These are phyloP conservation scores for Cordyceps tenuipes DNA, from an alignment of 2,329 filamentous ascomycete genomes.

Conservation along the genomic window DNA sequence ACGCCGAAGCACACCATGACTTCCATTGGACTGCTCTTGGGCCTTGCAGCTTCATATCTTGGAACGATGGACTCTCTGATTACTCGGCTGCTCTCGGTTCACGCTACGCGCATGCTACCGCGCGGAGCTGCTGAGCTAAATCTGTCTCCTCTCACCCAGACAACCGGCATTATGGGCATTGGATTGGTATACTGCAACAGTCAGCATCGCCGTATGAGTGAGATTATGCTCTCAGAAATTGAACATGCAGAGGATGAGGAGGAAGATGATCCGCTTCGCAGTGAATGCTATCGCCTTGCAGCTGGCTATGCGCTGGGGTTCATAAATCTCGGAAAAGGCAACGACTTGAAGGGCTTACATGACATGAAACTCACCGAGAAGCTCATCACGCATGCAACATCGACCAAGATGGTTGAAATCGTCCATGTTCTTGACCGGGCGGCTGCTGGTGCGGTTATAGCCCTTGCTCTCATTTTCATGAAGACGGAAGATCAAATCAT, in stretches of 20 bases:
- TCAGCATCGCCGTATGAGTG: constrained; percentile 96
- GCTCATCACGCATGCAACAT: constrained; percentile 74
- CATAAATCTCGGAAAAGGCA: constrained; percentile 89
- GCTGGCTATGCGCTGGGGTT: constrained; percentile 89
- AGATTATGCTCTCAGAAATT: constrained; percentile 97
- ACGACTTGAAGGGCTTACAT: constrained; percentile 77
- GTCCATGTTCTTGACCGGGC: constrained; percentile 91
- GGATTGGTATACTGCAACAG: constrained; percentile 90
- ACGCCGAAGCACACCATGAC: constrained; percentile 99
- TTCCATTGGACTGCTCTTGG: constrained; percentile 87
- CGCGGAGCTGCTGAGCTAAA: constrained; percentile 90
- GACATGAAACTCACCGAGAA: constrained; percentile 92
- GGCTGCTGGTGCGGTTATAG: constrained; percentile 86
- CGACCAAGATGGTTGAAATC: constrained; percentile 82
- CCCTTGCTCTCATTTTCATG: constrained; percentile 89
- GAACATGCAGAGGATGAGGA: constrained; percentile 73
- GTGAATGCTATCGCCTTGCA: constrained; percentile 92
- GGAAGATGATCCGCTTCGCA: constrained; percentile 76
- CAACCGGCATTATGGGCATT: constrained; percentile 94
- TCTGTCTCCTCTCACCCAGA: constrained; percentile 85
- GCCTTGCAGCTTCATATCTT: constrained; percentile 85
- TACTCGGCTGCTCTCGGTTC: constrained; percentile 85
- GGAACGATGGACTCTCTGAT: constrained; percentile 97
- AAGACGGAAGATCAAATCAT: constrained; percentile 85
- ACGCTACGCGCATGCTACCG: constrained; percentile 90